A percentile compares a stretch with the other conserved stretches of the same genome.
Evolutionary conservation across 257 asterid species (phyloP).

Genomic region (Solanum chiquidenum): DNA sequence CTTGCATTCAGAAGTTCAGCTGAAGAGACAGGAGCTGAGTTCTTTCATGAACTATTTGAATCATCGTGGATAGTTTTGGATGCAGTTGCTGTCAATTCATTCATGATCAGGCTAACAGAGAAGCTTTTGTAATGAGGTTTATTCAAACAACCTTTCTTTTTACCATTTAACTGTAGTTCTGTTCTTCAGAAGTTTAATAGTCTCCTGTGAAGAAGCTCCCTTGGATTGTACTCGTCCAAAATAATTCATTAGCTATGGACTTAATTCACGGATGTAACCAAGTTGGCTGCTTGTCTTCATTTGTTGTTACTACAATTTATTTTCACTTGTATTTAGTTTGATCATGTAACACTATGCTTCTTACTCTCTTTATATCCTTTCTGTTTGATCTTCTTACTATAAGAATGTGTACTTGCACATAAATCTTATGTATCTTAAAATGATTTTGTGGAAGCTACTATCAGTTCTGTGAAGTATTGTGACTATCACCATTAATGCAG

Average conservation of each 20-base stretch:
- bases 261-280: background rate
- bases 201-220: conserved; percentile 5
- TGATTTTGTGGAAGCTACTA: background rate
- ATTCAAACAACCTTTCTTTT: conserved; percentile 3
- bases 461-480: background rate
- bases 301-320: background rate
- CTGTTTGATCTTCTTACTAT: background rate
- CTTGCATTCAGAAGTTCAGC: conserved; percentile 87
- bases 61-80: conserved; percentile 95
- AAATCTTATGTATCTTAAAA: background rate
- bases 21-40: conserved; percentile 86
- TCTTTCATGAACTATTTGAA: conserved; percentile 92
- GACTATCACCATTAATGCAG: background rate
- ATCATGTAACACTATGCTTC: background rate
- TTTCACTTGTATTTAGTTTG: background rate
- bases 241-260: background rate
- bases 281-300: background rate
- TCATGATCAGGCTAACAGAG: conserved; percentile 90
- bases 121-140: conserved; percentile 47
- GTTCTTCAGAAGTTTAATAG: conserved; percentile 13
- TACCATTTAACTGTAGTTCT: conserved; percentile 16
- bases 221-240: background rate
- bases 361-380: background rate
- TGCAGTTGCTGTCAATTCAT: conserved; percentile 69
- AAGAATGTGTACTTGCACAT: background rate